Evolutionary conservation across 73 alveolate species (phyloP).

Genomic region (Paramecium biaurelia): DNA sequence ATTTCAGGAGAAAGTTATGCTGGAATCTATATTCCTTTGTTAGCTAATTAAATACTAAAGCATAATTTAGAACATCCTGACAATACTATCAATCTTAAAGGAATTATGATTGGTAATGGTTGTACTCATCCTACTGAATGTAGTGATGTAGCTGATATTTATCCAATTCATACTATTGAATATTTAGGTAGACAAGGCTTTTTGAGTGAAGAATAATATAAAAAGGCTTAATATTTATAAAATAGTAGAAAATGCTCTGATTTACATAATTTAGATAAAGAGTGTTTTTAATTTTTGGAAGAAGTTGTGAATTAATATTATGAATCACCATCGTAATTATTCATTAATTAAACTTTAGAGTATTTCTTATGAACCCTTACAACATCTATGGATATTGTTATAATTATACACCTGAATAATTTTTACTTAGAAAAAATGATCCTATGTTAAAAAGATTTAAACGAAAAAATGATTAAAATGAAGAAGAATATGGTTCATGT

Average conservation of each 20-base stretch:
- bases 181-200: conserved; percentile 17
- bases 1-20: conserved; percentile 95
- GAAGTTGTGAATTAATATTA: neutral
- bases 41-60: conserved; percentile 68
- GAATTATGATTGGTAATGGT: conserved; percentile 84
- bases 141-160: neutral
- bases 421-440: neutral
- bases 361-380: conserved; percentile 8
- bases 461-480: neutral
- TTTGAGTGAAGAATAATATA: neutral
- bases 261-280: neutral
- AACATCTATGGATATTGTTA: conserved; percentile 69
- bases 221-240: neutral
- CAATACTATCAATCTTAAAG: conserved; percentile 73
- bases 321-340: neutral
- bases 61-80: conserved; percentile 6
- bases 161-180: neutral
- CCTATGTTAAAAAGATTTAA: neutral
- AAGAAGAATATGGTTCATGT: conserved; percentile 7
- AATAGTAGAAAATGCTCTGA: neutral
- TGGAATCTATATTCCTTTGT: conserved; percentile 88
- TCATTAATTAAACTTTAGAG: neutral
- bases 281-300: neutral
- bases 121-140: conserved; percentile 69
- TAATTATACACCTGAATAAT: neutral